Conservation (phyloP, 1,139 yeast species). For the Zygotorulaspora mrakii region DNA sequence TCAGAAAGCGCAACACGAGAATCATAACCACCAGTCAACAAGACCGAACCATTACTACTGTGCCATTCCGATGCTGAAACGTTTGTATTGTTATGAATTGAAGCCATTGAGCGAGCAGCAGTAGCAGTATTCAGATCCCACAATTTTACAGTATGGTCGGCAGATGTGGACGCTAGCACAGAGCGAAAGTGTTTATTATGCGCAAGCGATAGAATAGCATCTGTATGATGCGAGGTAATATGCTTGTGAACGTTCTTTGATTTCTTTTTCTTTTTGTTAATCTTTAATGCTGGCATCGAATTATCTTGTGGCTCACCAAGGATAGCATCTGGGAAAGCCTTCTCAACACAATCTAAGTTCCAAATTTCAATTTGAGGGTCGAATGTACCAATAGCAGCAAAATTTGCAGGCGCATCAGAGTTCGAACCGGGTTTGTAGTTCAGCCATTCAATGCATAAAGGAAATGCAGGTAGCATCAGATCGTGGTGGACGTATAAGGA, state of each 20-base stretch:
- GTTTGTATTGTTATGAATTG: constrained; percentile 52
- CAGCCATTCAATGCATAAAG: constrained; percentile 94
- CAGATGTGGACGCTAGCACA: constrained; percentile 89
- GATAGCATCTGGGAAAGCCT: constrained; percentile 91
- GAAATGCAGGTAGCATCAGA: constrained; percentile 94
- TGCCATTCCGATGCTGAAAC: constrained; percentile 92
- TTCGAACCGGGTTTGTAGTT: constrained; percentile 61
- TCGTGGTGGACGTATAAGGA: constrained; percentile 93
- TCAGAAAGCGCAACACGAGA: constrained; percentile 75
- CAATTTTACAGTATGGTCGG: constrained; percentile 88
- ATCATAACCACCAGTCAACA: constrained; percentile 93
- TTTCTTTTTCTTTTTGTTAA: constrained; percentile 46
- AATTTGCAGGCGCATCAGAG: constrained; percentile 62
- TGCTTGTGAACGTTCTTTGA: constrained; percentile 52
- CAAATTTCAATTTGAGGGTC: constrained; percentile 97
- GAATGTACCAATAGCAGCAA: constrained; percentile 94
- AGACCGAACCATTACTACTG: constrained; percentile 63
- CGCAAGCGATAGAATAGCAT: constrained; percentile 84
- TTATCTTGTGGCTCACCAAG: constrained; percentile 71
- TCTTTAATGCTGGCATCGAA: constrained; percentile 41
- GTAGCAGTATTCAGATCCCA: constrained; percentile 83
- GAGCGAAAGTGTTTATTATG: constrained; percentile 81
- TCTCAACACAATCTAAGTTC: constrained; percentile 90
- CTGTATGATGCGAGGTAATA: constrained; percentile 80
- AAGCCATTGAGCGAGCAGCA: constrained; percentile 67